phyloP scores from a whole-genome alignment of 192 early-diverging fungal genomes.

The Chytriomyces sp. region DNA sequence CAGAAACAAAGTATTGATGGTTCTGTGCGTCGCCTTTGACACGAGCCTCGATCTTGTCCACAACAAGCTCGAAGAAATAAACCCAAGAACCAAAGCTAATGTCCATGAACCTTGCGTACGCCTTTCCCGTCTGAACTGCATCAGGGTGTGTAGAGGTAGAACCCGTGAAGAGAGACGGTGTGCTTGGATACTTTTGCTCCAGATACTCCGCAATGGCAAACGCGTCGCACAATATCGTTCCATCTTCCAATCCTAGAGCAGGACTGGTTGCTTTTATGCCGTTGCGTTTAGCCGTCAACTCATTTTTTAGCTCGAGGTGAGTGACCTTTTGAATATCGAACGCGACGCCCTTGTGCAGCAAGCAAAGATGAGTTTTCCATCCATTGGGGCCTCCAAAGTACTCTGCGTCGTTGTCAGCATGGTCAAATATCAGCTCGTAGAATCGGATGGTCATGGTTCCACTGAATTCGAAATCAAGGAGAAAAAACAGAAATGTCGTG shows the following conservation, averaged over 20 bases:
- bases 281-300: neutral
- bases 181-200: slow-evolving; percentile 58
- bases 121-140: slow-evolving; percentile 22
- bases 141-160: neutral
- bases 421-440: slow-evolving; percentile 9
- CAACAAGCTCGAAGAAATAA: slow-evolving; percentile 32
- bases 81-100: slow-evolving; percentile 34
- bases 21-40: slow-evolving; percentile 6
- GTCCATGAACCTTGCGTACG: slow-evolving; percentile 29
- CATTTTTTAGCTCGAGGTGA: slow-evolving; percentile 8
- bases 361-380: slow-evolving; percentile 34
- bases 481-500: no score
- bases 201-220: slow-evolving; percentile 61
- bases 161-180: slow-evolving; percentile 35
- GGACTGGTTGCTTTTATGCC: slow-evolving; percentile 17
- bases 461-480: no score
- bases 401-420: neutral
- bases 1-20: slow-evolving; percentile 31
- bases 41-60: neutral
- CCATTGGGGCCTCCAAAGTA: slow-evolving; percentile 28
- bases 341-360: slow-evolving; percentile 34
- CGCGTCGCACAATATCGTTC: slow-evolving; percentile 45
- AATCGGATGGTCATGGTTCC: slow-evolving; percentile 8
- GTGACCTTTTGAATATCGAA: slow-evolving; percentile 22
- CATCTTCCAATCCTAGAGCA: slow-evolving; percentile 29